Base-by-base conservation (phyloP, 495 filamentous ascomycete genomes). In the Penicillium parvum region DNA sequence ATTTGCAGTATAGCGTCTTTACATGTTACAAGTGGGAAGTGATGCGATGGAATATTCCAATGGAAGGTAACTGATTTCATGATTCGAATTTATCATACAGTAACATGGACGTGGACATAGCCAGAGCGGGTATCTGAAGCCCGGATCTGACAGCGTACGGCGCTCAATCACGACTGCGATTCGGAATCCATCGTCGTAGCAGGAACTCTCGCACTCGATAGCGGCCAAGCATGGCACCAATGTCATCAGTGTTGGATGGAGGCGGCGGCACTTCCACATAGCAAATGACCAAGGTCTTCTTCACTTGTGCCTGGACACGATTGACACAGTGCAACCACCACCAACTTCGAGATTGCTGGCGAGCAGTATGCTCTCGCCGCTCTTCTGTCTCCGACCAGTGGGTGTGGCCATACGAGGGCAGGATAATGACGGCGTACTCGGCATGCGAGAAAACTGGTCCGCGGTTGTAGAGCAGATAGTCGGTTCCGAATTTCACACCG, bases 391-490 rank as follows among this genome's bases (percentile, higher is more conserved):
- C 64, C 10, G 54, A 72, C 90, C 90, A 97, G 53, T 85, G 84
- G 0, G 77, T 56, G 46, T 92, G 71, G 1, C 75, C 81, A 59
- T 89, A 97, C 1, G 88, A 78, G 3, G 92, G 94, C 15, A 97
- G 45, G 25, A 97, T 77, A 14, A 91, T 68, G 37, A 95, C 67
- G 0, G 85, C 91, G 54, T 95, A 97, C 57, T 97, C 88, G 23
- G 91, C 90, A 60, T 99, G 92, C 5, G 85, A 76, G 62, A 96
- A 97, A 2, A 88, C 91, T 0, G 94, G 92, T 0, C 92, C 92
- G n/a, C 90, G 84, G 44, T 90, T 81, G 68, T 99, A 99, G 17
- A 99, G 76, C 16, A 99, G 73, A 66, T 84, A 95, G 63, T 99
- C 94, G 18, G 87, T 85, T 40, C 83, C 86, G 57, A 99, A 99